Base-by-base conservation (phyloP, 2,329 filamentous ascomycete species). In the Fusarium napiforme region DNA sequence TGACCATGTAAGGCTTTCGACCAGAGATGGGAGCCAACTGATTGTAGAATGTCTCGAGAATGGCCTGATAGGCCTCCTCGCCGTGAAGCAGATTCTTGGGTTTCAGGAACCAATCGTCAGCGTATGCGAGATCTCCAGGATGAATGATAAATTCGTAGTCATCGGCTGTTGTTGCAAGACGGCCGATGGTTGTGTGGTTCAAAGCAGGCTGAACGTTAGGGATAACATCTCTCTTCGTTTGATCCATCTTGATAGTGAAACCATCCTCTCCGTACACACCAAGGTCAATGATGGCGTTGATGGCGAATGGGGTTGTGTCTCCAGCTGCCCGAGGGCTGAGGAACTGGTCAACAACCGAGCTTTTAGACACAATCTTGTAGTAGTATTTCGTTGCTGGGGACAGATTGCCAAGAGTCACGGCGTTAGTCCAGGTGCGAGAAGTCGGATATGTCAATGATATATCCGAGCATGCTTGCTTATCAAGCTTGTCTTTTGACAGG, bases 251-350 rank as follows among this genome's bases (percentile, higher is more conserved):
- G 23, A 71, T 71, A 0, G 68, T 71, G 28, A 71, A 71, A 1
- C 68, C 68, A 32, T 71, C 68, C 30, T 71, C 11, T 2, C 68
- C 68, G 16, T 71, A 71, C 1, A 71, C 68, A 5, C 67, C 68
- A 19, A 71, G 67, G 37, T 71, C 68, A 36, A 71, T 71, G 2
- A 71, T 71, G 2, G 68, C 68, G 9, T 71, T 71, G n/a, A 71
- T 36, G 5, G 68, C 40, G 16, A 71, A 71, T 7, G 67, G 56
- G 0, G 68, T 71, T 14, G 49, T 67, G 11, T 71, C 68, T 11
- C 68, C 68, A 3, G 67, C 50, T 9, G 37, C 26, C 4, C 68
- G 67, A 42, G 68, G 62, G 12, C 68, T 71, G 7, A 71, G 43
- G 4, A 71, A 71, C 2, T 67, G 49, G 12, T 67, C 46, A 7